phyloP scores from a whole-genome alignment of 257 asterid species.

The Solanum infundibuliforme region DNA sequence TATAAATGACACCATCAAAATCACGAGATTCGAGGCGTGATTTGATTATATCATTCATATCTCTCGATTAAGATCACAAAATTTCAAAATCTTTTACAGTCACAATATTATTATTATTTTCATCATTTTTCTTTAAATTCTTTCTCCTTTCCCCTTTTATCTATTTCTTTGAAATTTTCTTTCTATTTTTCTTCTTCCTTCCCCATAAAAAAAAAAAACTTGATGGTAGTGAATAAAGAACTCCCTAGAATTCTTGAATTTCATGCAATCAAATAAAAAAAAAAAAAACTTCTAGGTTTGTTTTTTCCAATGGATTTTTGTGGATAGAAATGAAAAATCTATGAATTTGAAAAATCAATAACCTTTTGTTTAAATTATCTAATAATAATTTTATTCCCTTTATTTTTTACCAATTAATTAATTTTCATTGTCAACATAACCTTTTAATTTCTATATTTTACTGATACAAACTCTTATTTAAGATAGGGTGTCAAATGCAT shows the following conservation, averaged over 20 bases:
- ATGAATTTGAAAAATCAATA: background rate
- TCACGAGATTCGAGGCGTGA: background rate
- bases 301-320: background rate
- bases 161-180: background rate
- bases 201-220: background rate
- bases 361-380: background rate
- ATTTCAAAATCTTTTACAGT: background rate
- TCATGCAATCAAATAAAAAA: background rate
- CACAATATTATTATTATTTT: background rate
- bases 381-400: background rate
- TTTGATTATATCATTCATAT: background rate
- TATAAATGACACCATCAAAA: background rate
- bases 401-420: background rate
- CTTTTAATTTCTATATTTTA: too few relatives aligned
- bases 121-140: background rate
- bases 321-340: background rate
- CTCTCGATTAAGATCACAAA: background rate
- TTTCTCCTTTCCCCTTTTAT: background rate
- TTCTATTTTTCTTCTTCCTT: background rate
- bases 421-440: background rate
- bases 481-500: background rate
- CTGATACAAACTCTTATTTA: background rate
- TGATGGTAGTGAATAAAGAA: background rate
- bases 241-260: background rate
- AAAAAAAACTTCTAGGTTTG: background rate